Base-by-base conservation (phyloP, 176 grass and related monocot genomes). In the Oropetium thomaeum region DNA sequence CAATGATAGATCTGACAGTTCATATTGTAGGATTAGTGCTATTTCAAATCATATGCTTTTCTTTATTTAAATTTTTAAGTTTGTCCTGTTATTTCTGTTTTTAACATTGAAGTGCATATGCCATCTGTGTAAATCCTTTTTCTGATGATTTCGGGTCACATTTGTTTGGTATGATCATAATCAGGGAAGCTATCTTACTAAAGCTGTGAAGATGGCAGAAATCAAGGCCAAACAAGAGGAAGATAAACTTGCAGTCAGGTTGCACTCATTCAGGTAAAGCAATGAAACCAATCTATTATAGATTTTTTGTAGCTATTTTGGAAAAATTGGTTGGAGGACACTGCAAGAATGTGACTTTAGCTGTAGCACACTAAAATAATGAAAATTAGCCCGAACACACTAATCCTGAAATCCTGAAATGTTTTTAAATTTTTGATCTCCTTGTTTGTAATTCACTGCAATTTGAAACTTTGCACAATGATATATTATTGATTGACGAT, bases 141-240 rank as follows among this genome's bases (percentile, higher is more conserved):
- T 65, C 45, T 42, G 14, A 27, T 61, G 34, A 9, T 74, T 78
- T 62, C 66, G 2, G 1, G 37, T 58, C 35, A 52, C 51, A 54
- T 71, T 4, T 20, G 49, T 63, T 28, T 85, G 44, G n/a, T 52
- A 9, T 51, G 44, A 11, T 9, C 69, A 62, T 78, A 44, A 65
- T 78, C 79, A 98, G 95, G 91, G 95, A 32, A 82, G 65, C 37
- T 98, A 91, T 92, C 76, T 98, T 65, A 75, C 79, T 47, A 98
- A 85, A 83, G 95, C 79, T 37, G 74, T 86, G 71, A 82, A 87
- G 65, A 81, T 93, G 82, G 75, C 82, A 85, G 70, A 73, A 77
- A 79, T 93, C 37, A 98, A 94, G 79, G 57, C 68, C 69, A 93
- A 89, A 49, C 95, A 98, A 80, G 95, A 92, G 16, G 91, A 93